Conservation (phyloP, 345 rosid genomes). For the Camelina hispida region DNA sequence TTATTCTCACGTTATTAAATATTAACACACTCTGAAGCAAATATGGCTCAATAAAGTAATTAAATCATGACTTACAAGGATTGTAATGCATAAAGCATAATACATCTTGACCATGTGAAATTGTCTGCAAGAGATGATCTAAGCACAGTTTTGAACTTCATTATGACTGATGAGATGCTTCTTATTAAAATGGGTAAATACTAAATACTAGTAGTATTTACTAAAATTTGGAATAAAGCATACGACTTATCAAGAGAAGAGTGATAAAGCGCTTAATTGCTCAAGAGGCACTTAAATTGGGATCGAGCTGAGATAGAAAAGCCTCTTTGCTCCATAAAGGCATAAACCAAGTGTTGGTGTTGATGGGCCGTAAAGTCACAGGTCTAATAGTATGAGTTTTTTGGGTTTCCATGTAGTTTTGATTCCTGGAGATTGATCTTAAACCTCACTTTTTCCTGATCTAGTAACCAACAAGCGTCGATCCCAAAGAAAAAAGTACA, state of each 20-base stretch:
- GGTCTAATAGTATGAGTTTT: not conserved
- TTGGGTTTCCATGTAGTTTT: not conserved
- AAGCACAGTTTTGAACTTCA: not conserved
- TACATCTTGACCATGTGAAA: not conserved
- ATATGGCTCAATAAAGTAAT: not conserved
- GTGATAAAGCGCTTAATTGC: too few species aligned
- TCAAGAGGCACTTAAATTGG: not conserved
- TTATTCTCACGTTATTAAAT: not conserved
- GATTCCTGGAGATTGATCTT: not conserved
- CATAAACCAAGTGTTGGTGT: not conserved
- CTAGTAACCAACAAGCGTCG: not conserved
- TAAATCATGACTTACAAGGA: not conserved
- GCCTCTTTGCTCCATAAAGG: not conserved
- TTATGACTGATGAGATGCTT: constrained; percentile 1
- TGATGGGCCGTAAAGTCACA: constrained; percentile 15
- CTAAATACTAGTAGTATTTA: not conserved
- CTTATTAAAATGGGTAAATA: not conserved
- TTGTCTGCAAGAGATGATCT: not conserved
- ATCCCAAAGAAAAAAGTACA: not conserved
- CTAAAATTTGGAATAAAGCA: not conserved
- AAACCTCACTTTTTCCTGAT: not conserved
- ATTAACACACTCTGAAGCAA: not conserved
- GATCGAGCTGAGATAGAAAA: not conserved
- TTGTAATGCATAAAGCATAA: not conserved
- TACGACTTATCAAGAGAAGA: not conserved